These are phyloP conservation scores for Streptanthus diversifolius DNA, from an alignment of 345 rosid species.

Conservation along the genomic window DNA sequence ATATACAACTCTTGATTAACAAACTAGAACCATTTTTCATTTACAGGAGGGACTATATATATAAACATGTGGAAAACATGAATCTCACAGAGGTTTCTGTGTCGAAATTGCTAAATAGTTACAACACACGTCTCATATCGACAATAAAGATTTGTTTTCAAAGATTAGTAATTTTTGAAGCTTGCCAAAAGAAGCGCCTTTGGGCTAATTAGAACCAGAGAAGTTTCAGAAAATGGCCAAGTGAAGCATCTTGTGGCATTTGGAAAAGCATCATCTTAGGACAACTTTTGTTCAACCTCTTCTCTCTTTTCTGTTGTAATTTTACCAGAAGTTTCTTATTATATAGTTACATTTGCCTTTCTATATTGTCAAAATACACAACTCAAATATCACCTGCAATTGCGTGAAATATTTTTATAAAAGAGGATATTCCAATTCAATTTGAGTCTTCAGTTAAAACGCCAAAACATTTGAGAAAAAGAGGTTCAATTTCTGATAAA, in stretches of 20 bases:
- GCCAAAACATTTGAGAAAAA: constrained; percentile 12
- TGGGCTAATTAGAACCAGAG: constrained; percentile 15
- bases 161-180: constrained; percentile 14
- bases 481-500: constrained; percentile 24
- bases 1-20: not conserved
- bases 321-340: not conserved
- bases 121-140: constrained; percentile 14
- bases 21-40: not conserved
- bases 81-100: constrained; percentile 16
- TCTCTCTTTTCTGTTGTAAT: constrained; percentile 31
- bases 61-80: constrained; percentile 1
- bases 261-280: constrained; percentile 25
- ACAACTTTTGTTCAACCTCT: constrained; percentile 1
- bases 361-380: constrained; percentile 1
- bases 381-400: not conserved
- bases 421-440: not conserved
- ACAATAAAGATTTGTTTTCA: constrained; percentile 22
- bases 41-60: constrained; percentile 18
- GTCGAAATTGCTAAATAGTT: constrained; percentile 21
- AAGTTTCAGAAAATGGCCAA: constrained; percentile 10
- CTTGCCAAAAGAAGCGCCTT: constrained; percentile 23
- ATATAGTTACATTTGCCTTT: constrained; percentile 19
- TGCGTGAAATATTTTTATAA: not conserved
- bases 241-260: constrained; percentile 15
- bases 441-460: not conserved